Conservation (phyloP, 1,284 basidiomycete species). For the Hemileia vastatrix region DNA sequence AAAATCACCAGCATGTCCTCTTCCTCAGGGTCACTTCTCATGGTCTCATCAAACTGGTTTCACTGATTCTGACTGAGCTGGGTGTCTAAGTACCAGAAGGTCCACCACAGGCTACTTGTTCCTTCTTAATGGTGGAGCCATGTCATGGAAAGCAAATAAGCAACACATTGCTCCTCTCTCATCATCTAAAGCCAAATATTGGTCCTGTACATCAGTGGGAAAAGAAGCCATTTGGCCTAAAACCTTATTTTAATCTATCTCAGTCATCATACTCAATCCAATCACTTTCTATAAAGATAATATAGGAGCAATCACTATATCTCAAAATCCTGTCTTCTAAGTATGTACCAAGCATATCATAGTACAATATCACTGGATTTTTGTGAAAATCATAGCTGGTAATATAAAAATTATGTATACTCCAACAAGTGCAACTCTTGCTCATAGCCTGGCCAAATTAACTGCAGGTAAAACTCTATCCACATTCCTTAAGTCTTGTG, state of each 20-base stretch:
- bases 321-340: slow-evolving; percentile 31
- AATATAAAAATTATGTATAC: too few species aligned
- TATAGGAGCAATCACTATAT: slow-evolving; percentile 29
- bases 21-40: too few species aligned
- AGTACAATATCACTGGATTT: slow-evolving; percentile 33
- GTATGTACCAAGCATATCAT: slow-evolving; percentile 39
- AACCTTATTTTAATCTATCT: slow-evolving; percentile 33
- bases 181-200: slow-evolving; percentile 48
- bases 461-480: too few species aligned
- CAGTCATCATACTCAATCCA: slow-evolving; percentile 19
- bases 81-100: slow-evolving; percentile 33
- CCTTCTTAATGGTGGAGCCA: slow-evolving; percentile 34
- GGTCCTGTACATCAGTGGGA: slow-evolving; percentile 50
- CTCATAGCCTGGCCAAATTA: too few species aligned
- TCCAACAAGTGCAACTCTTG: too few species aligned
- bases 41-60: slow-evolving; percentile 44
- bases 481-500: too few species aligned
- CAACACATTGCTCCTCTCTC: slow-evolving; percentile 46
- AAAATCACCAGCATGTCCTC: too few species aligned
- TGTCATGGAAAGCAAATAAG: slow-evolving; percentile 47
- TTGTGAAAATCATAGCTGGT: slow-evolving; percentile 26
- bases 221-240: slow-evolving; percentile 47
- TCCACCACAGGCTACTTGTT: slow-evolving; percentile 47
- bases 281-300: slow-evolving; percentile 34
- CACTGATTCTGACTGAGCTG: slow-evolving; percentile 48